These are phyloP conservation scores for Hura crepitans DNA, from an alignment of 441 rosid species.

Conservation along the genomic window DNA sequence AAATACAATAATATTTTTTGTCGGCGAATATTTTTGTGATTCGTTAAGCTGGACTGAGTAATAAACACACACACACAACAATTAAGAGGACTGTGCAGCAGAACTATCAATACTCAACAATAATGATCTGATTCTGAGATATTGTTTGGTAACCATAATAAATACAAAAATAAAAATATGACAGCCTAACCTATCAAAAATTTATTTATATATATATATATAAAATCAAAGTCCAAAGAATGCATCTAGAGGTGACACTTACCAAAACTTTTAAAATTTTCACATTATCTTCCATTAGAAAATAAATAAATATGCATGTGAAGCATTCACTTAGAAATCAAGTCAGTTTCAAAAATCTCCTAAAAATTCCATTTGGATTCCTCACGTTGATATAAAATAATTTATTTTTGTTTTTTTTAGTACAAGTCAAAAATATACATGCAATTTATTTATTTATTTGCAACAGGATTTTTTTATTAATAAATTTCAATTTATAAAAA, in stretches of 20 bases:
- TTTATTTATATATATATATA: too few species aligned
- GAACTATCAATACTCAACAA: not conserved
- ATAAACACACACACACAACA: too few species aligned
- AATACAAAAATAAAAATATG: not conserved
- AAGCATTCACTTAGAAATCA: not conserved
- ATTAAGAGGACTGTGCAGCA: not conserved
- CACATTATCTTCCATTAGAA: not conserved
- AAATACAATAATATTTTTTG: too few species aligned
- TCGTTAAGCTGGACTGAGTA: too few species aligned
- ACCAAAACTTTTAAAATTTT: not conserved
- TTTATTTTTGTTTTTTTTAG: not conserved
- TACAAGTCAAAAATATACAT: too few species aligned
- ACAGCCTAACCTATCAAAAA: not conserved
- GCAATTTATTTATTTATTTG: not conserved
- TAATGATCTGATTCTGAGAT: not conserved
- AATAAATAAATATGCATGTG: too few species aligned
- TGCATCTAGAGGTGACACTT: conserved; percentile 11
- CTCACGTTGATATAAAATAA: conserved; percentile 7
- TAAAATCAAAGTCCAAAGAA: too few species aligned
- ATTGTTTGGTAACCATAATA: not conserved
- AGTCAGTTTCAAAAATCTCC: not conserved
- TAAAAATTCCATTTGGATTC: conserved; percentile 5
- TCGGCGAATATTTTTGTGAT: too few species aligned
- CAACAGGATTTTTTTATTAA: not conserved
- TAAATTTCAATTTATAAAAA: not conserved